These are phyloP conservation scores for Xerocomus spinulosus DNA, from an alignment of 768 basidiomycete species.

Conservation along the genomic window DNA sequence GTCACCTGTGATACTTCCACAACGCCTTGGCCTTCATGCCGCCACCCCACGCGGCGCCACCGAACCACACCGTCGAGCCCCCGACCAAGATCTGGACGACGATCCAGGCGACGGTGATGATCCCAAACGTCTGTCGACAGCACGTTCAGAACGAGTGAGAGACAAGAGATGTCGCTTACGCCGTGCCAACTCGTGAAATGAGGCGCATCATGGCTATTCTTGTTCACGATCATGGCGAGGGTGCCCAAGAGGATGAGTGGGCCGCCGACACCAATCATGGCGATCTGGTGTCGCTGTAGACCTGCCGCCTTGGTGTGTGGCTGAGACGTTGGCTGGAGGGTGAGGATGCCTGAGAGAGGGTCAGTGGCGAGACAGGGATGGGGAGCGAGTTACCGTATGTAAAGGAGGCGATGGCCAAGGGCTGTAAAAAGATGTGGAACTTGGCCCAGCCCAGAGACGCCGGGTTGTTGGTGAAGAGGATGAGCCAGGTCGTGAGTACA, in stretches of 20 bases:
- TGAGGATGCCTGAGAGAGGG: slow-evolving; percentile 53
- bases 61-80: slow-evolving; percentile 74
- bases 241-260: slow-evolving; percentile 58
- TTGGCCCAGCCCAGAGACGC: slow-evolving; percentile 54
- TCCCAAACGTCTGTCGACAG: slow-evolving; percentile 51
- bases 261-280: slow-evolving; percentile 51
- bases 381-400: slow-evolving; percentile 48
- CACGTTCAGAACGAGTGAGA: not conserved
- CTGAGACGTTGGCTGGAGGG: slow-evolving; percentile 69
- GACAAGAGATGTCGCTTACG: slow-evolving; percentile 36
- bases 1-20: slow-evolving; percentile 84
- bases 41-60: slow-evolving; percentile 67
- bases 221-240: slow-evolving; percentile 59
- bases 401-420: slow-evolving; percentile 49
- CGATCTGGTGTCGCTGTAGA: slow-evolving; percentile 63
- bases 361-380: not conserved
- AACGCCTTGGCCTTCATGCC: slow-evolving; percentile 63
- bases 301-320: slow-evolving; percentile 64
- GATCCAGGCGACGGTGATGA: slow-evolving; percentile 60
- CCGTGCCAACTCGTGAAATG: slow-evolving; percentile 79
- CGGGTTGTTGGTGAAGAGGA: slow-evolving; percentile 45
- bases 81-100: slow-evolving; percentile 58
- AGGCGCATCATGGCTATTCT: slow-evolving; percentile 41
- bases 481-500: slow-evolving; percentile 40
- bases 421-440: slow-evolving; percentile 62